Conservation (phyloP, 108 stramenopile genomes). For the Fragilaria crotonensis region DNA sequence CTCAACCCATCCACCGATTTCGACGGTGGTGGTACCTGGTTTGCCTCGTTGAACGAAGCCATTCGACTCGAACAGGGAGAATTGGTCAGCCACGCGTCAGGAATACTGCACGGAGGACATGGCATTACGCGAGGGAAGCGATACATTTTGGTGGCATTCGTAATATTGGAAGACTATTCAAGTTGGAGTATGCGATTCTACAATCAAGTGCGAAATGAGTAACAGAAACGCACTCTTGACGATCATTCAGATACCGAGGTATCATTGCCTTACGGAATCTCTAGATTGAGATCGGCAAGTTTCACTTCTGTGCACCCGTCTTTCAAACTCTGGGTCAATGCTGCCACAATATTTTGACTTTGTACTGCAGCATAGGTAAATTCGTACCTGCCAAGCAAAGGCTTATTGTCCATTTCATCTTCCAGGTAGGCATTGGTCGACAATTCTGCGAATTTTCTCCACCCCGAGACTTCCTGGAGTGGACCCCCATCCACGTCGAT, state of each 20-base stretch:
- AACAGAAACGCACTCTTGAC: background rate
- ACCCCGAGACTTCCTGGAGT: background rate
- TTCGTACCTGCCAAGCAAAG: background rate
- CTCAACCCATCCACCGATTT: slow-evolving; percentile 54
- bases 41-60: slow-evolving; percentile 22
- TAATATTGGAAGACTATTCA: slow-evolving; percentile 47
- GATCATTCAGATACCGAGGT: background rate
- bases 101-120: slow-evolving; percentile 57
- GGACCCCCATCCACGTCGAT: background rate
- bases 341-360: background rate
- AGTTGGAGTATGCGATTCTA: slow-evolving; percentile 55
- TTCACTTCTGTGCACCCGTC: background rate
- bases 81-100: slow-evolving; percentile 42
- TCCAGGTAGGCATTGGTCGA: background rate
- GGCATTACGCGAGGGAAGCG: slow-evolving; percentile 53
- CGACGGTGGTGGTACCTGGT: slow-evolving; percentile 81
- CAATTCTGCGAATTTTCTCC: background rate
- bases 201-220: slow-evolving; percentile 52
- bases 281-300: background rate
- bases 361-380: background rate
- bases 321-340: slow-evolving; percentile 5
- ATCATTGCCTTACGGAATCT: slow-evolving; percentile 1
- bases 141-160: slow-evolving; percentile 63
- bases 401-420: background rate
- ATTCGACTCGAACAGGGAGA: slow-evolving; percentile 30